These are phyloP conservation scores for Tricholoma sp. DNA, from an alignment of 768 basidiomycete species.

Conservation along the genomic window DNA sequence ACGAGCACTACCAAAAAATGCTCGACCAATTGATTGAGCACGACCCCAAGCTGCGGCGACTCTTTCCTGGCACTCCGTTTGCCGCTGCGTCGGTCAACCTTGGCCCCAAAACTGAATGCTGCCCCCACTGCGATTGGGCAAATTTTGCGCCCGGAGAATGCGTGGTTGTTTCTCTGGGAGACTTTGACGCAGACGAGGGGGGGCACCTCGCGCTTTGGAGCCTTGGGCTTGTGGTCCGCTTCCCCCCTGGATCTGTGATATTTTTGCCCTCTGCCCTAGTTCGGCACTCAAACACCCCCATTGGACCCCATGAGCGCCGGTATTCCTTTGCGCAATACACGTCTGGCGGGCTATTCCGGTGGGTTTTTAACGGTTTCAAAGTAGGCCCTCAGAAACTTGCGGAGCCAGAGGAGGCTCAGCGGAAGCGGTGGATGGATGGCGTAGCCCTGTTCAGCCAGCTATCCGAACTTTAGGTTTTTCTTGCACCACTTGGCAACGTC, in stretches of 20 bases:
- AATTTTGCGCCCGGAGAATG: background rate
- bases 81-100: too few relatives aligned
- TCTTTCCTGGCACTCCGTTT: too few relatives aligned
- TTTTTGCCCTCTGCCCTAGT: too few relatives aligned
- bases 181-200: background rate
- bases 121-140: background rate
- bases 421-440: too few relatives aligned
- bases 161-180: background rate
- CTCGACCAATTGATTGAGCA: too few relatives aligned
- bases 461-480: too few relatives aligned
- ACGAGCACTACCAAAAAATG: background rate
- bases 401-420: too few relatives aligned
- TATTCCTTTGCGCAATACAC: background rate
- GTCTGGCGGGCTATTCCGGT: background rate
- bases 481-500: too few relatives aligned
- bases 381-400: background rate
- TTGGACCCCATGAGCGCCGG: too few relatives aligned
- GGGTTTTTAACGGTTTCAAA: background rate
- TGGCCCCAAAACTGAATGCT: background rate
- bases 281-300: too few relatives aligned
- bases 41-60: too few relatives aligned
- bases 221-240: background rate
- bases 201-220: background rate
- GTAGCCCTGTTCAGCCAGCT: too few relatives aligned
- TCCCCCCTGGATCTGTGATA: background rate